Evolutionary conservation across 371 early-diverging fungal species (phyloP), one percentile per base, ranked within the genome.

Genomic region (Syncephalastrum sp.): DNA sequence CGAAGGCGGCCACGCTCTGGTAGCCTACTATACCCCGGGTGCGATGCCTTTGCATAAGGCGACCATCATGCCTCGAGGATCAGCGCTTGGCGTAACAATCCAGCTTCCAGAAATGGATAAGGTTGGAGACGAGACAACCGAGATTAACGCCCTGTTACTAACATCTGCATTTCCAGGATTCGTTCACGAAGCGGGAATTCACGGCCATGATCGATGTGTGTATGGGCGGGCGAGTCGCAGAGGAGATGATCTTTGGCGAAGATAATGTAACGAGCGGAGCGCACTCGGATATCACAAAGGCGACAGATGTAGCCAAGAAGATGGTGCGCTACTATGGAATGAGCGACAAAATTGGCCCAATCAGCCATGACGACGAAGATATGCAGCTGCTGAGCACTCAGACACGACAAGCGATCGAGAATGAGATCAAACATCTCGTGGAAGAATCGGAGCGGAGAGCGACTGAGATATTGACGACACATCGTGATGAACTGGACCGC

Each of bases 41-140:
- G 94, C 98, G 15, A 83, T 89, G 81, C 93, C 96, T 21, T 66
- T 97, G 53, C 95, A 96, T 78, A 97, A 97, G 69, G 97, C 95
- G 12, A 96, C 96, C 5, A 91, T 97, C 49, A 96, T 97, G 74
- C 98, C 98, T 6, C 87, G 98, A 16, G 97, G 96, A 12, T 74
- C 77, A 33, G 89, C 91, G 3, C 72, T 96, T 45, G 97, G 96
- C 21, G 83, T 96, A 59, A 91, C 92, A 0, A 89, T 95, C 13
- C 95, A 94, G 71, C 69, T 97, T 50, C 98, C 98, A 0, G 95
- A 95, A 59, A 86, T 82, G 71, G 98, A 97, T 72, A 86, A 88
- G 67, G 67, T 67, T 56, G 13, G 24, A 47, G 45, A 12, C n/a
- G 19, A 24, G 19, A 42, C 19, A 13, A 19, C 5, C 7, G 21